Conservation (phyloP, 2,329 filamentous ascomycete genomes). For the Phialophora tarda region DNA sequence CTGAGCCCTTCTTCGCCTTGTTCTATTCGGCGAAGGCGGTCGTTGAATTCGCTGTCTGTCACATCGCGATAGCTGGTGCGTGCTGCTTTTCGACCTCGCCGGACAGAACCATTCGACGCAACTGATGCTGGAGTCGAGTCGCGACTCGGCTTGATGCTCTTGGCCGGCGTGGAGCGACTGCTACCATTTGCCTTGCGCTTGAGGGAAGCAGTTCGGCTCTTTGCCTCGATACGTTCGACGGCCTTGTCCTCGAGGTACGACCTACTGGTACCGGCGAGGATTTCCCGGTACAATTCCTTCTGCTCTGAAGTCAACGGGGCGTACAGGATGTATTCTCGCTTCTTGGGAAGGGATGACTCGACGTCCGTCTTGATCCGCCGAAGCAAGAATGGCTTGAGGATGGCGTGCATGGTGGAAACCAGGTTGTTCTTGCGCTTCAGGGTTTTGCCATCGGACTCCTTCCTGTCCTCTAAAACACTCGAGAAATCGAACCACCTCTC, state of each 20-base stretch:
- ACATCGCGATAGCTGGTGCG: constrained; percentile 70
- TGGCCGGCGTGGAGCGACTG: constrained; percentile 60
- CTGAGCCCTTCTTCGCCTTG: constrained; percentile 59
- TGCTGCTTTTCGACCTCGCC: constrained; percentile 52
- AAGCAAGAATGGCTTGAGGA: constrained; percentile 87
- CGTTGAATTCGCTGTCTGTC: constrained; percentile 84
- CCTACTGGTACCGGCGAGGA: constrained; percentile 74
- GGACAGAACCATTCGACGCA: constrained; percentile 55
- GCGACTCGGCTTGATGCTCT: constrained; percentile 76
- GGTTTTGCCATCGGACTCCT: constrained; percentile 73
- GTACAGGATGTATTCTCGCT: constrained; percentile 94
- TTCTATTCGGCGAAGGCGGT: constrained; percentile 60
- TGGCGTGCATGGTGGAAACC: constrained; percentile 87
- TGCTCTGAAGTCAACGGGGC: constrained; percentile 91
- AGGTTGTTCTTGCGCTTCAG: constrained; percentile 78
- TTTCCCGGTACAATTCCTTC: constrained; percentile 85
- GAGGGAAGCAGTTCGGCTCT: constrained; percentile 53
- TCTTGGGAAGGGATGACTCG: constrained; percentile 87
- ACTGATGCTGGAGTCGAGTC: constrained; percentile 72
- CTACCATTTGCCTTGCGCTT: constrained; percentile 64
- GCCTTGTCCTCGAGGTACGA: constrained; percentile 58
- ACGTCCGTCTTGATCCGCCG: constrained; percentile 92
- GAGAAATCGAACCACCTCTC: constrained; percentile 98
- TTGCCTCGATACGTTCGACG: constrained; percentile 54
- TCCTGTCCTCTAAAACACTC: constrained; percentile 81